Conservation (phyloP, 345 rosid species). For the Lepidium africanum region DNA sequence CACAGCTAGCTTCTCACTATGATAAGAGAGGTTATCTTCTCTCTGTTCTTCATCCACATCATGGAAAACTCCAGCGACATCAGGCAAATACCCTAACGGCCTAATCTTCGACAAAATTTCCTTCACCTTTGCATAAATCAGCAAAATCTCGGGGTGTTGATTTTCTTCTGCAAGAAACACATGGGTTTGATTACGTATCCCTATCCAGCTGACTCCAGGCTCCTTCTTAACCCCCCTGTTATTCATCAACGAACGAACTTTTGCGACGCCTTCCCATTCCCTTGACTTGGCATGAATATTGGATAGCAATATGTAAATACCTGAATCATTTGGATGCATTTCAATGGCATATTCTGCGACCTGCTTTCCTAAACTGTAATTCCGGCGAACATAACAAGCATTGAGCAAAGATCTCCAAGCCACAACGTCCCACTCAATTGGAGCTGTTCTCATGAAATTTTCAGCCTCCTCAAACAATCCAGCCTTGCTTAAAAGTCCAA, state of each 20-base stretch:
- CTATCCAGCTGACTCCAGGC: slow-evolving; percentile 88
- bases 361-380: slow-evolving; percentile 47
- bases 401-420: slow-evolving; percentile 73
- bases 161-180: slow-evolving; percentile 60
- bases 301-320: slow-evolving; percentile 35
- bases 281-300: slow-evolving; percentile 56
- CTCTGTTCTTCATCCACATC: slow-evolving; percentile 87
- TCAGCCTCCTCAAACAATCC: slow-evolving; percentile 57
- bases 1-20: slow-evolving; percentile 84
- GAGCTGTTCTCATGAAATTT: slow-evolving; percentile 55
- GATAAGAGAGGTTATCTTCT: slow-evolving; percentile 59
- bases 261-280: slow-evolving; percentile 66
- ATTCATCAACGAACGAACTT: slow-evolving; percentile 58
- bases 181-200: slow-evolving; percentile 43
- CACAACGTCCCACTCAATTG: slow-evolving; percentile 63
- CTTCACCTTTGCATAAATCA: slow-evolving; percentile 50
- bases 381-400: slow-evolving; percentile 58
- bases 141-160: slow-evolving; percentile 51
- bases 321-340: slow-evolving; percentile 51
- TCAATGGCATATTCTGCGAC: slow-evolving; percentile 42
- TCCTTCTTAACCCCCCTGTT: slow-evolving; percentile 62
- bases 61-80: slow-evolving; percentile 48
- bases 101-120: slow-evolving; percentile 55
- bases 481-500: slow-evolving; percentile 69
- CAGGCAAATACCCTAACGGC: slow-evolving; percentile 61